Conservation (phyloP, 768 basidiomycete genomes). For the Paxillus involutus region DNA sequence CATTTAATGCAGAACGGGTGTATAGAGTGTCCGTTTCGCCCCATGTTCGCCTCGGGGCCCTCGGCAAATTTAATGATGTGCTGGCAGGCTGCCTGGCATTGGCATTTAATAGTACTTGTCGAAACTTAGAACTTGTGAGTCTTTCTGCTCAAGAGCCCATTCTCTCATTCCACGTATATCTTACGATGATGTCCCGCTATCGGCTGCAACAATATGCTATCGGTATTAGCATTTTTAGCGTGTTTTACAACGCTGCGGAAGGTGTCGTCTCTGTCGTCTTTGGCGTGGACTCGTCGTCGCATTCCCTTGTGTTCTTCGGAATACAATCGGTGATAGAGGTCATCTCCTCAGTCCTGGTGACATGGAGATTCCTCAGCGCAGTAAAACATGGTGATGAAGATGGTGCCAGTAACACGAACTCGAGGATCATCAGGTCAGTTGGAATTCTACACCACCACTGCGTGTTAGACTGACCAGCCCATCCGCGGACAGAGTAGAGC, state of each 20-base stretch:
- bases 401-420: not conserved
- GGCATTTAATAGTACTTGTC: no score
- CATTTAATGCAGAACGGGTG: no score
- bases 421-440: conserved; percentile 14
- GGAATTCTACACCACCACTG: not conserved
- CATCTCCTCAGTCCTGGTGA: conserved; percentile 41
- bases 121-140: no score
- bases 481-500: conserved; percentile 33
- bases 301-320: conserved; percentile 47
- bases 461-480: not conserved
- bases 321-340: conserved; percentile 50
- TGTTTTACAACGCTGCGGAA: conserved; percentile 40
- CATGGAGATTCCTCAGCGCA: conserved; percentile 43
- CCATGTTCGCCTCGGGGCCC: no score
- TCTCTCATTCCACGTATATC: no score
- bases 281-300: conserved; percentile 44
- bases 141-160: no score
- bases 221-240: conserved; percentile 40
- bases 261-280: conserved; percentile 45
- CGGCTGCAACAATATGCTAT: conserved; percentile 37
- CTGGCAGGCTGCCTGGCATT: no score
- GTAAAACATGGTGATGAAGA: conserved; percentile 35
- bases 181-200: conserved; percentile 17
- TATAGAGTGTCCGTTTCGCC: no score
- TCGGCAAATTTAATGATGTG: no score